phyloP scores from a whole-genome alignment of 2,329 filamentous ascomycete species.

The Botrytis aclada region DNA sequence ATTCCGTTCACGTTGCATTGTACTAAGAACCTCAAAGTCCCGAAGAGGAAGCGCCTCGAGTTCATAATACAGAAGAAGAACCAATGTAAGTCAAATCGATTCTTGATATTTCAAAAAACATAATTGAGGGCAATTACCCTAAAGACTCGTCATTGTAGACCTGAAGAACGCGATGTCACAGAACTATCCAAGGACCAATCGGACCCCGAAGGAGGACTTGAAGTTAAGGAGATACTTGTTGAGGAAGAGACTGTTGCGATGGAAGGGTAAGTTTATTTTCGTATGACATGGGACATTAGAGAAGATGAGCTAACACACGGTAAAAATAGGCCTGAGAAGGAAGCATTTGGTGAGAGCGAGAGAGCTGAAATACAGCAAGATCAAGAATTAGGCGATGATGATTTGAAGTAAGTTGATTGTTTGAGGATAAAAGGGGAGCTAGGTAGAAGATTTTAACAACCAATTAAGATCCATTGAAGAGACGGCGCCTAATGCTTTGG shows the following conservation, averaged over 20 bases:
- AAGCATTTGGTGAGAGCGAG: not conserved
- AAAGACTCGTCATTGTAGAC: not conserved
- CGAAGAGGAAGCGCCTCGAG: not conserved
- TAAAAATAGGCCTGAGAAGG: not conserved
- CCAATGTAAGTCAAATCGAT: not conserved
- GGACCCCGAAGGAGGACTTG: not conserved
- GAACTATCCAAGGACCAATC: not conserved
- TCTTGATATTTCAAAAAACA: not conserved
- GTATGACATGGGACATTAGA: not conserved
- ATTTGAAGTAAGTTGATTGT: not conserved
- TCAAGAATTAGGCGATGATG: not conserved
- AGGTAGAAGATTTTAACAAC: not conserved
- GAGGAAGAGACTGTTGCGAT: constrained; percentile 3
- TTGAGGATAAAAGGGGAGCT: not conserved
- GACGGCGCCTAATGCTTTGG: not conserved
- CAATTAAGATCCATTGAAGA: not conserved
- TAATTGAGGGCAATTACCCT: not conserved
- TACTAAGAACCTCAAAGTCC: not conserved
- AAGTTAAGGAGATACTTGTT: not conserved
- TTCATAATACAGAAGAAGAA: not conserved
- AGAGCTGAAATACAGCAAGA: not conserved
- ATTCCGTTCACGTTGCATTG: not conserved
- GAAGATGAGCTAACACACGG: not conserved
- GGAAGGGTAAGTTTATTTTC: not conserved
- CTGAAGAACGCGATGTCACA: not conserved